Base-by-base conservation (phyloP, 2,329 filamentous ascomycete genomes). In the Hyphodiscus sp. region DNA sequence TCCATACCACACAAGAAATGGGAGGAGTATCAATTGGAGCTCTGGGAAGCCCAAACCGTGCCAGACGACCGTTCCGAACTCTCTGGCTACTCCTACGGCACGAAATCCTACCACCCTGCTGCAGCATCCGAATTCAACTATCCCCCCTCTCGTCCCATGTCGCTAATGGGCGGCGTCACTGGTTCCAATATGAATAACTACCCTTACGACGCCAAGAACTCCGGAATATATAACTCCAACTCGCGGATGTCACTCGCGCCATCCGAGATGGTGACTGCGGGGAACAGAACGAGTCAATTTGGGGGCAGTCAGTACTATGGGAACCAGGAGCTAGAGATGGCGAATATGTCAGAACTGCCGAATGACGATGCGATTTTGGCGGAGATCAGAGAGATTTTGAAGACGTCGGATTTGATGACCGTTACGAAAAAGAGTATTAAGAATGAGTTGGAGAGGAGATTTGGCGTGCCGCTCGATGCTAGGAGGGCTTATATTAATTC, bases 381-480 rank as follows among this genome's bases (percentile, higher is more conserved):
- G 0, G 94, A 99, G 77, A 99, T 99, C 64, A 82, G 94, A 49
- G 91, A 96, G 67, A 96, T 99, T 59, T 76, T 99, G 58, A 82
- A 85, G 63, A 95, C 87, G 13, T 91, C 91, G 1, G 94, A 99
- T 73, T 74, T 99, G 67, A 99, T 99, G 94, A 91, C 83, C 4
- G 89, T 99, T 44, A 99, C 94, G 61, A 99, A 99, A 83, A 99
- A 99, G 82, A 90, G 88, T 64, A 88, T 99, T 72, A 97, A 97
- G 79, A 74, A 82, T 62, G 94, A 99, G 75, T 75, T 99, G 54
- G 94, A 99, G 78, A 83, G 84, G 66, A 82, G 91, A 58, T 99
- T 99, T 67, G 89, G 88, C 57, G 85, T 95, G 58, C 82, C 85
- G 55, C 79, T 99, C 55, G 91, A 97, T 69, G 77, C 84, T 51